Evolutionary conservation across 2,329 filamentous ascomycete species (phyloP).

Genomic region (Cyphellophora europaea): DNA sequence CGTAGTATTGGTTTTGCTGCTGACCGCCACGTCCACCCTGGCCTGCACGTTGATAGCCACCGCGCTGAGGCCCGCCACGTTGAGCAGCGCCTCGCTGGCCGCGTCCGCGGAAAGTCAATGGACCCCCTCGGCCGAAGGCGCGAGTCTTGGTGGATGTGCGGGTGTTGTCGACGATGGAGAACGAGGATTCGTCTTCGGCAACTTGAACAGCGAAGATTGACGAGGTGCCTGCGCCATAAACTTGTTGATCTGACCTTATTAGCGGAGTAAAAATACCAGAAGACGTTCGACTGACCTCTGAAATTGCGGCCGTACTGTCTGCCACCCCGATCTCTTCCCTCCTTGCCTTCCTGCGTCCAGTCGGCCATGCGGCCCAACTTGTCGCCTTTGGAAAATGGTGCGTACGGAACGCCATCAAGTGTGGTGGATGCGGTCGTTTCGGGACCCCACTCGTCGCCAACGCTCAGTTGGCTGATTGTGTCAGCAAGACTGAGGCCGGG

Average conservation of each 20-base stretch:
- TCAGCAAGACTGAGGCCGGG: constrained; percentile 49
- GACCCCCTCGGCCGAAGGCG: constrained; percentile 73
- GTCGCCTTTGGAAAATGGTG: constrained; percentile 96
- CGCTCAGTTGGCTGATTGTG: constrained; percentile 62
- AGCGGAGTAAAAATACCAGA: too few species aligned
- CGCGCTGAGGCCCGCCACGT: constrained; percentile 57
- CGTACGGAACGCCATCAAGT: constrained; percentile 90
- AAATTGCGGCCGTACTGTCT: constrained; percentile 89
- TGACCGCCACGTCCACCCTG: constrained; percentile 57
- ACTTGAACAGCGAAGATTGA: constrained; percentile 82
- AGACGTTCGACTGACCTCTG: too few species aligned
- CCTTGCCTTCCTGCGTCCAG: constrained; percentile 88
- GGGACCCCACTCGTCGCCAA: constrained; percentile 81
- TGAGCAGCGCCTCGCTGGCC: constrained; percentile 65
- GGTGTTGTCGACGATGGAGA: constrained; percentile 95
- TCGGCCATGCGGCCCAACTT: constrained; percentile 98
- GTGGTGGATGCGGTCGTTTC: constrained; percentile 74
- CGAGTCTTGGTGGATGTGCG: constrained; percentile 76
- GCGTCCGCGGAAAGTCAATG: constrained; percentile 76
- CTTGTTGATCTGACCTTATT: constrained; percentile 98
- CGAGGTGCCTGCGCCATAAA: constrained; percentile 83
- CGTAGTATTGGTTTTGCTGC: constrained; percentile 54
- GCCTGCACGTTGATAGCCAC: constrained; percentile 63
- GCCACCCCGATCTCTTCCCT: constrained; percentile 61
- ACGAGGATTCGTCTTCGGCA: constrained; percentile 91